phyloP scores from a whole-genome alignment of 2,329 filamentous ascomycete genomes.

The Colletotrichum gloeosporioides region DNA sequence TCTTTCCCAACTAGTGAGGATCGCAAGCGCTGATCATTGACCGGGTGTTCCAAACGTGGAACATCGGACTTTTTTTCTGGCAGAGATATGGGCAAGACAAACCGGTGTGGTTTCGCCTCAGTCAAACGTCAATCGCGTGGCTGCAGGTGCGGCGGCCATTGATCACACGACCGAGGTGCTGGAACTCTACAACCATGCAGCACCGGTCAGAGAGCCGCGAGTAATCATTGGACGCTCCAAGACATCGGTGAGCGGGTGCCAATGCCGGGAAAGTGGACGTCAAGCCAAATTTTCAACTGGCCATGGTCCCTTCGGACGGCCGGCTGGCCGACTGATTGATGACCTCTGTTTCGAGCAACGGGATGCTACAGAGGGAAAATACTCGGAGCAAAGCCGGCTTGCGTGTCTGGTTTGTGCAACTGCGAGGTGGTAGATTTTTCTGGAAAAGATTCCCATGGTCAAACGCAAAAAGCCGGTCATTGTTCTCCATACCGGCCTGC shows the following conservation, averaged over 20 bases:
- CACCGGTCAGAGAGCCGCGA: conserved; percentile 6
- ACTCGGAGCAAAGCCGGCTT: not conserved
- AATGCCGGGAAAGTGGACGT: not conserved
- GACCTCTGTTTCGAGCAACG: not conserved
- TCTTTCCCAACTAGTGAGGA: not conserved
- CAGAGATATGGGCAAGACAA: not conserved
- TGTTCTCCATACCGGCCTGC: not conserved
- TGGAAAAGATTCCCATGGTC: not conserved
- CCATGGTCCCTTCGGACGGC: not conserved
- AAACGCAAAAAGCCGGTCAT: not conserved
- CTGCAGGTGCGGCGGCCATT: not conserved
- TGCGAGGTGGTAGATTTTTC: not conserved
- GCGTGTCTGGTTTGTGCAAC: not conserved
- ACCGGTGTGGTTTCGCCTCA: not conserved
- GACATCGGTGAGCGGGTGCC: conserved; percentile 15
- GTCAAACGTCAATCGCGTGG: not conserved
- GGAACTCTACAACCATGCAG: conserved; percentile 3
- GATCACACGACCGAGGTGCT: conserved; percentile 13
- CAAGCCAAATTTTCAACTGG: not conserved
- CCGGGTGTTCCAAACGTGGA: not conserved
- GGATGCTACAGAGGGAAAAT: not conserved
- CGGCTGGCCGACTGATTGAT: not conserved
- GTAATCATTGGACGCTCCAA: not conserved
- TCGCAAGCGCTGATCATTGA: not conserved
- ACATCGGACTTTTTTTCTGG: not conserved